Conservation (phyloP, 148 eudicot species). For the Vaccinium myrtillus region DNA sequence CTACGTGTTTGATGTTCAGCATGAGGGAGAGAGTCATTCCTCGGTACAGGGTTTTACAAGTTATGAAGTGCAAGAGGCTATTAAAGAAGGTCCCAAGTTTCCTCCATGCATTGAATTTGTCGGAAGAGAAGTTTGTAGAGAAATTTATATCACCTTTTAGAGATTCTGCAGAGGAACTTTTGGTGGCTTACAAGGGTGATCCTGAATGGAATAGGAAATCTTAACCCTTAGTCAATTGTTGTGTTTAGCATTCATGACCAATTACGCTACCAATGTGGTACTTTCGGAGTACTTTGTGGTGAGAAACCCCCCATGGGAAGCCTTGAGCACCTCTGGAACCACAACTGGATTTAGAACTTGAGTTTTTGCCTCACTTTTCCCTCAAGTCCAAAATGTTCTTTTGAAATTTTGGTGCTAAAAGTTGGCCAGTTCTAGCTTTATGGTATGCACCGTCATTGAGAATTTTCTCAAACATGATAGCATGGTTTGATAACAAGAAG, state of each 20-base stretch:
- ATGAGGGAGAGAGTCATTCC: constrained; percentile 28
- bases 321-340: neutral
- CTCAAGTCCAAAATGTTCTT: too few species aligned
- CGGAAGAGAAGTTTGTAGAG: constrained; percentile 22
- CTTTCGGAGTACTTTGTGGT: too few species aligned
- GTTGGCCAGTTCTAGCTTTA: too few species aligned
- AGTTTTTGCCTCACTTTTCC: too few species aligned
- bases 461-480: too few species aligned
- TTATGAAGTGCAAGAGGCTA: constrained; percentile 18
- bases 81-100: constrained; percentile 23
- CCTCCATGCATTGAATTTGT: neutral
- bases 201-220: too few species aligned
- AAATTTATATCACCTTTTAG: constrained; percentile 15
- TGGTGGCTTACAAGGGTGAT: constrained; percentile 18
- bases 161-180: constrained; percentile 23
- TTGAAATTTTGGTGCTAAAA: too few species aligned
- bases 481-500: too few species aligned
- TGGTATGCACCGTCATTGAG: too few species aligned
- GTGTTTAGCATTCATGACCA: neutral
- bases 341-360: neutral
- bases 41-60: constrained; percentile 24
- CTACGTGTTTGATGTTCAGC: constrained; percentile 20
- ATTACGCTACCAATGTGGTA: neutral
- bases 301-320: neutral
- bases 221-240: too few species aligned